Evolutionary conservation across 192 early-diverging fungal species (phyloP).

Genomic region (Coemansia sp.): DNA sequence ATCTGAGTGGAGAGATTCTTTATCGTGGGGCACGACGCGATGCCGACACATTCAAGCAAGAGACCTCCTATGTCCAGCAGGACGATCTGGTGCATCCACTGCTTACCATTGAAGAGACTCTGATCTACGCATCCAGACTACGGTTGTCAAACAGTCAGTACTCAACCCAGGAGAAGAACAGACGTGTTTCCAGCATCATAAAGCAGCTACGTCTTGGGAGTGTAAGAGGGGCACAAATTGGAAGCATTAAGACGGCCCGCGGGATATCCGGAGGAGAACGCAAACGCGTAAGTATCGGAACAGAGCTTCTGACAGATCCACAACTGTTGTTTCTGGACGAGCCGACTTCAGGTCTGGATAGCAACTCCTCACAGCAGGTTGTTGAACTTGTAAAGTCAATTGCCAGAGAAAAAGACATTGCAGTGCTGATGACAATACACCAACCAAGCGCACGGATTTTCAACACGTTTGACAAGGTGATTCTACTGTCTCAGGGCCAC

Average conservation of each 20-base stretch:
- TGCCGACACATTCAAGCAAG: slow-evolving; percentile 37
- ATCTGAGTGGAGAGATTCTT: slow-evolving; percentile 56
- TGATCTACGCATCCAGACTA: slow-evolving; percentile 72
- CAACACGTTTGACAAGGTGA: slow-evolving; percentile 76
- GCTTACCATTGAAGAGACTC: slow-evolving; percentile 76
- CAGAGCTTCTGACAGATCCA: slow-evolving; percentile 58
- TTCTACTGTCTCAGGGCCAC: slow-evolving; percentile 67
- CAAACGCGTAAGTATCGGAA: slow-evolving; percentile 54
- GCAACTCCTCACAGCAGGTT: slow-evolving; percentile 64
- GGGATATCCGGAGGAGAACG: slow-evolving; percentile 60
- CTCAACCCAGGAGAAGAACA: slow-evolving; percentile 51
- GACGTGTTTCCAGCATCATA: slow-evolving; percentile 63
- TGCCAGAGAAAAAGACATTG: slow-evolving; percentile 59
- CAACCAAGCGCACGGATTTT: slow-evolving; percentile 85
- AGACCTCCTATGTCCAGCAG: slow-evolving; percentile 55
- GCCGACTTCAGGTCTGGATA: slow-evolving; percentile 69
- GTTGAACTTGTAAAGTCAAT: slow-evolving; percentile 62
- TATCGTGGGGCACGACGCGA: slow-evolving; percentile 49
- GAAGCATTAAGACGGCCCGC: slow-evolving; percentile 34
- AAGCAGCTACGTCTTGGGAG: slow-evolving; percentile 63
- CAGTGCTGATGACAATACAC: slow-evolving; percentile 85
- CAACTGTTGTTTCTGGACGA: slow-evolving; percentile 57
- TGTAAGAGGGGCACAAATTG: slow-evolving; percentile 58
- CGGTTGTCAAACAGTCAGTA: slow-evolving; percentile 61
- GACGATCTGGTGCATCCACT: slow-evolving; percentile 60